A percentile compares a stretch with the other conserved stretches of the same genome.
phyloP scores from a whole-genome alignment of 352 stramenopile genomes.

The Phytophthora tubulina region DNA sequence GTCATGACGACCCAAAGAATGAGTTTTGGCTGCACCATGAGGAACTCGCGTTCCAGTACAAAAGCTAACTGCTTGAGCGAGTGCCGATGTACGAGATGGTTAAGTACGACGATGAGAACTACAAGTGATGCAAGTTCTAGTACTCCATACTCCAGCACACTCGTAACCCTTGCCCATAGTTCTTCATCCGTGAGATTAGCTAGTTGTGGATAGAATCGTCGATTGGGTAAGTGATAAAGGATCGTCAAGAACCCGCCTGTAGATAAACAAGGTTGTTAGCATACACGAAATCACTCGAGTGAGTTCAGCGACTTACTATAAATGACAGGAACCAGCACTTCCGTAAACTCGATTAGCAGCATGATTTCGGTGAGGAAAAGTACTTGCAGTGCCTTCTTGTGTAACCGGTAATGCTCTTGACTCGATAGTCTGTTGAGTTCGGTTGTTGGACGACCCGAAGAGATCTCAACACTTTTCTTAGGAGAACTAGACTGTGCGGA shows the following conservation, averaged over 20 bases:
- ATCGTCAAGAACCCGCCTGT: conserved; percentile 38
- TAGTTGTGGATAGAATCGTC: conserved; percentile 42
- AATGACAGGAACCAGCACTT: conserved; percentile 44
- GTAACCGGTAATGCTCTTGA: conserved; percentile 17
- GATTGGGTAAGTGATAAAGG: conserved; percentile 42
- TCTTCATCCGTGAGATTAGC: conserved; percentile 9
- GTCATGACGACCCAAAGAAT: conserved; percentile 40
- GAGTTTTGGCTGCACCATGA: conserved; percentile 34
- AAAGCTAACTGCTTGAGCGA: conserved; percentile 39
- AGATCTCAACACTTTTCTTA: neutral
- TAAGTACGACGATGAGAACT: conserved; percentile 16
- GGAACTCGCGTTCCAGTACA: conserved; percentile 35
- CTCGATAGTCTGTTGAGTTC: conserved; percentile 7
- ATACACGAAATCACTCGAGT: neutral
- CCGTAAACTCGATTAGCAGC: conserved; percentile 51
- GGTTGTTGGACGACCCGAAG: neutral
- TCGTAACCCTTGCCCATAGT: conserved; percentile 18
- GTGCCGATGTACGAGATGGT: conserved; percentile 17
- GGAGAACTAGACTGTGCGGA: neutral
- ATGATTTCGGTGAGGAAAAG: conserved; percentile 55
- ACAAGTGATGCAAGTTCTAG: conserved; percentile 31
- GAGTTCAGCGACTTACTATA: conserved; percentile 32
- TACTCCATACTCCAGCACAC: conserved; percentile 26
- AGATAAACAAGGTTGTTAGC: neutral
- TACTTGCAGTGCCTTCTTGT: conserved; percentile 32